Evolutionary conservation across 148 eudicot species (phyloP), one percentile per base, ranked within the genome.

Genomic region (Simmondsia chinensis): DNA sequence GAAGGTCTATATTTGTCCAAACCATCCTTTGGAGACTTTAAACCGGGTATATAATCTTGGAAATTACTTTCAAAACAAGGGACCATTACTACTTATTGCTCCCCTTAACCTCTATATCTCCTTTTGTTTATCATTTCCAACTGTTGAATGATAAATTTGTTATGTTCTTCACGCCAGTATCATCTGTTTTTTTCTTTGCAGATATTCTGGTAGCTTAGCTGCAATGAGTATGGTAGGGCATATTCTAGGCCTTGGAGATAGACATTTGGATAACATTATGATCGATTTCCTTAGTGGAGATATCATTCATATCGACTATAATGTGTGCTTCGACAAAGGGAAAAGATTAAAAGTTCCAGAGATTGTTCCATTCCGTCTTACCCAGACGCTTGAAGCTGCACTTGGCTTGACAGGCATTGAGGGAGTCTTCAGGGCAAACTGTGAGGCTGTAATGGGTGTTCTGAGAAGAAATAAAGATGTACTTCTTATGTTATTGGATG

Each of bases 141-240:
- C n/a, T 54, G 39, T 16, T 21, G 16, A 30, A 12, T 18, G 6
- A 30, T 30, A 19, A 13, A 32, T 13, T 9, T 4, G 4, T 30
- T 5, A 15, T 17, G 20, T n/a, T 51, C 14, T 24, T 22, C n/a
- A n/a, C n/a, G n/a, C n/a, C n/a, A n/a, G n/a, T n/a, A n/a, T 14
- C 28, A 21, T 35, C 47, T 29, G 21, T 50, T 60, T 48, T 30
- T 52, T 40, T 61, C 40, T 29, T 33, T 75, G 63, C 61, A 91
- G 99, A 77, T 91, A 76, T 71, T 68, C 94, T 63, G 86, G 86
- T 36, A 86, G 81, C 48, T 66, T 91, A 63, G 96, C 99, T 63
- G 83, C 94, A 39, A 91, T 91, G 99, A 79, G 94, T 73, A 80
- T 91, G 71, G 83, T 91, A 39, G 99, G 99, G 49, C 99, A 91